Percentiles rank a stretch among this genome's conserved stretches.
phyloP scores from a whole-genome alignment of 169 alveolate species.

The Condylostoma magnum region DNA sequence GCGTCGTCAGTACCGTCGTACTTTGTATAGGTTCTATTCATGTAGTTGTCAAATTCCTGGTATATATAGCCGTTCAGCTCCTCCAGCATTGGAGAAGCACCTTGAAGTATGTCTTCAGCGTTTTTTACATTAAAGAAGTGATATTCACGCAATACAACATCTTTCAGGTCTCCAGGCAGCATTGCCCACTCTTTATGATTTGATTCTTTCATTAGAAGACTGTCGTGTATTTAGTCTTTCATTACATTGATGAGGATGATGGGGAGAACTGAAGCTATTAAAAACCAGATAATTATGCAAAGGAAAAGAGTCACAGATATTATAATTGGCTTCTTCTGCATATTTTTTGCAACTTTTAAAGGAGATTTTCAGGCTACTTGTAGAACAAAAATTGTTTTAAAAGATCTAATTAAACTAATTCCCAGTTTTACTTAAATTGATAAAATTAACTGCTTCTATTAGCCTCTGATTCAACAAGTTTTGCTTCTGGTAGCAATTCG shows the following conservation, averaged over 20 bases:
- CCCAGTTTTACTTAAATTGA: not conserved
- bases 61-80: conserved; percentile 11
- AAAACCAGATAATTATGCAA: not conserved
- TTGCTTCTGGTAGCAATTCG: not conserved
- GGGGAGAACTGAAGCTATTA: not conserved
- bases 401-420: not conserved
- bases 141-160: not conserved
- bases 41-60: conserved; percentile 28
- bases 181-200: conserved; percentile 3
- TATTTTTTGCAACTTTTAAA: no score
- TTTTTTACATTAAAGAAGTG: conserved; percentile 10
- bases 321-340: no score
- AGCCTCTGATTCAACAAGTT: not conserved
- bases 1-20: conserved; percentile 5
- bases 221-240: not conserved
- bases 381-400: no score
- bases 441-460: not conserved
- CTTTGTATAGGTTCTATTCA: not conserved
- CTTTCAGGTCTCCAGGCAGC: not conserved
- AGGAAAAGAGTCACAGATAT: no score
- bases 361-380: no score
- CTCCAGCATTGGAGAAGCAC: not conserved
- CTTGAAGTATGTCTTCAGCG: conserved; percentile 24
- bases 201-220: not conserved
- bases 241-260: not conserved